Evolutionary conservation across 768 basidiomycete species (phyloP), one percentile per base, ranked within the genome.

Genomic region (Boletales sp.): DNA sequence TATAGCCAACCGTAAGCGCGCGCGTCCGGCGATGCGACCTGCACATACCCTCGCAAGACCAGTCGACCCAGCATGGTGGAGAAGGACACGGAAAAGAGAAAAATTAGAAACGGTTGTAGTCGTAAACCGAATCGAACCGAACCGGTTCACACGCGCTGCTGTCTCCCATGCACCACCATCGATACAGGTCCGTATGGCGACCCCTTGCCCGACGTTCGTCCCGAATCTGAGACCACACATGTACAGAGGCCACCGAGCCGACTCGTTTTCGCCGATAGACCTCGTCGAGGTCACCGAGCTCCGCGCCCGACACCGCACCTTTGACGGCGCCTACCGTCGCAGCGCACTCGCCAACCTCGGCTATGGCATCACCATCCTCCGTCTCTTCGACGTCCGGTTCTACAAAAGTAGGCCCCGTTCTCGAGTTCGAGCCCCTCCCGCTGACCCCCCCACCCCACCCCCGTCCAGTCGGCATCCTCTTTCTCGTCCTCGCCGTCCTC

Each of bases 291-390:
- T 85, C 46, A 81, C 81, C 19, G 90, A 93, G 62, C 67, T 93
- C 15, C 78, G 90, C 13, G 90, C 90, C 1, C 76, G 89, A 28
- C 83, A 88, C 56, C 76, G 90, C 37, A 93, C 90, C 0, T 91
- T 90, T 61, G 80, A 91, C 46, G 90, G 88, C 14, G 87, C 90
- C 13, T 92, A 92, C 67, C 77, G 76, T 35, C 81, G 90, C 25
- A 86, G 83, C 0, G 89, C 89, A 0, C 72, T 93, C 9, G 81
- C 82, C 13, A 81, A 82, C 49, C 74, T 94, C 2, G 85, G 87
- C 0, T 90, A 87, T 60, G 77, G 86, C 2, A 66, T 91, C 47
- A 77, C 87, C 0, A 79, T 92, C 46, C 72, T 93, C 10, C 81
- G 88, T 41, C 76, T 93, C n/a, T 94, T 93, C 56, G 86, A 91